Evolutionary conservation across 345 rosid genomes (phyloP).

Genomic region (Bretschneidera sinensis): DNA sequence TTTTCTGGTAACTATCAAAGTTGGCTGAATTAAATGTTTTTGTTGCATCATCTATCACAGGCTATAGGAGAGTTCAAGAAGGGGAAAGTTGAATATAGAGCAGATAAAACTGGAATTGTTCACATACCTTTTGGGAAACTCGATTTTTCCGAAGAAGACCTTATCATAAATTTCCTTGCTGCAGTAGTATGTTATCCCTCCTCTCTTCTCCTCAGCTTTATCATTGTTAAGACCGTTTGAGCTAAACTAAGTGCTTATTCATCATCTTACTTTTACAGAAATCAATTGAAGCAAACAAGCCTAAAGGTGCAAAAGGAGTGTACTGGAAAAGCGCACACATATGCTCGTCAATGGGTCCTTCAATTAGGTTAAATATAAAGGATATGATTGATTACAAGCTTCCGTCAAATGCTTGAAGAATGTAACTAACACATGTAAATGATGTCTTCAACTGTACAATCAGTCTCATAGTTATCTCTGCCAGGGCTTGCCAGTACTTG

Average conservation of each 20-base stretch:
- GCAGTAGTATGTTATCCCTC: conserved; percentile 53
- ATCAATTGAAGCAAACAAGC: conserved; percentile 94
- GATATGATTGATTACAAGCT: conserved; percentile 88
- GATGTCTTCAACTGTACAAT: conserved; percentile 20
- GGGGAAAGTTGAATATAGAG: conserved; percentile 92
- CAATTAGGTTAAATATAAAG: conserved; percentile 71
- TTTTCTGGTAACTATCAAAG: not conserved
- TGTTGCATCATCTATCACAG: conserved; percentile 33
- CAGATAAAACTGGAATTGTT: conserved; percentile 97
- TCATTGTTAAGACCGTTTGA: not conserved
- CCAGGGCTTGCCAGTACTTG: conserved; percentile 9
- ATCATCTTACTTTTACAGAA: conserved; percentile 46
- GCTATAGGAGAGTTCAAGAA: conserved; percentile 94
- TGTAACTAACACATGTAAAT: conserved; percentile 25
- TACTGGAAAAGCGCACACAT: conserved; percentile 91
- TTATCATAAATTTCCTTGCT: conserved; percentile 70
- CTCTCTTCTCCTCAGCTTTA: not conserved
- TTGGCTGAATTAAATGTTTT: not conserved
- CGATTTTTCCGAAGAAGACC: conserved; percentile 73
- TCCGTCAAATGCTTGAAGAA: conserved; percentile 31
- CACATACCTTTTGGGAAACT: conserved; percentile 90
- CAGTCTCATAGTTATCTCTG: conserved; percentile 7
- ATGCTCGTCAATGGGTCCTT: conserved; percentile 99
- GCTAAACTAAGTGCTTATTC: not conserved
- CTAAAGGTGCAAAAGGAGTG: conserved; percentile 94